Evolutionary conservation across 1,284 basidiomycete species (phyloP).

Genomic region (Singerocomus inundabilis): DNA sequence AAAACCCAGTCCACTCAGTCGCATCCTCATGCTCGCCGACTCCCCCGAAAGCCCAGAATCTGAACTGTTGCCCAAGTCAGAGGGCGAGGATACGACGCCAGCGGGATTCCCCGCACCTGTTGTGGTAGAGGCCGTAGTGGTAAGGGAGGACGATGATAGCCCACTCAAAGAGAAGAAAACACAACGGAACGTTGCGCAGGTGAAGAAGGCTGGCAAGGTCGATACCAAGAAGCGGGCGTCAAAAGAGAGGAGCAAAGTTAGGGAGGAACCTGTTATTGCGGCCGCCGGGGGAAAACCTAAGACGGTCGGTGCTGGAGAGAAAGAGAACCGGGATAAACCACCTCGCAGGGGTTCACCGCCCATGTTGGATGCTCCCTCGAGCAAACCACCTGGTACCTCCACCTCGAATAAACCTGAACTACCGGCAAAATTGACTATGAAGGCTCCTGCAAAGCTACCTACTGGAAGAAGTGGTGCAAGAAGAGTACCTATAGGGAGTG

Average conservation of each 20-base stretch:
- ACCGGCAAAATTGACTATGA: slow-evolving; percentile 17
- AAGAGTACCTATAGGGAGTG: slow-evolving; percentile 56
- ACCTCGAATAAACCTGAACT: slow-evolving; percentile 16
- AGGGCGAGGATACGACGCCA: slow-evolving; percentile 6
- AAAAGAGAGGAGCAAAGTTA: slow-evolving; percentile 46
- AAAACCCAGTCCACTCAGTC: slow-evolving; percentile 71
- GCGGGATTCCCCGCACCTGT: background rate
- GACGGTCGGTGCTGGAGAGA: slow-evolving; percentile 30
- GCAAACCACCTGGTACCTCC: slow-evolving; percentile 21
- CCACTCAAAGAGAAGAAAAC: slow-evolving; percentile 46
- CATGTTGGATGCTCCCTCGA: slow-evolving; percentile 5
- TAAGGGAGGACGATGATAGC: slow-evolving; percentile 27
- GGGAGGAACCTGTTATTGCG: slow-evolving; percentile 21
- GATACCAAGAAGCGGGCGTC: slow-evolving; percentile 28
- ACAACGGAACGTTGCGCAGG: slow-evolving; percentile 24
- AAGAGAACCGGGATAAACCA: slow-evolving; percentile 33
- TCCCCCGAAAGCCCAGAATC: slow-evolving; percentile 51
- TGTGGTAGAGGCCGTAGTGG: background rate
- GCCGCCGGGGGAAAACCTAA: slow-evolving; percentile 20
- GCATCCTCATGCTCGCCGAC: slow-evolving; percentile 66
- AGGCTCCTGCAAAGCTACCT: slow-evolving; percentile 27
- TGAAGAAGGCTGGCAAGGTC: slow-evolving; percentile 23
- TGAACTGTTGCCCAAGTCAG: background rate
- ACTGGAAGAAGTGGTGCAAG: slow-evolving; percentile 45
- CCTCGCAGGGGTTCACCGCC: slow-evolving; percentile 23